Conservation (phyloP, 495 filamentous ascomycete genomes). For the Penicillium canariense region DNA sequence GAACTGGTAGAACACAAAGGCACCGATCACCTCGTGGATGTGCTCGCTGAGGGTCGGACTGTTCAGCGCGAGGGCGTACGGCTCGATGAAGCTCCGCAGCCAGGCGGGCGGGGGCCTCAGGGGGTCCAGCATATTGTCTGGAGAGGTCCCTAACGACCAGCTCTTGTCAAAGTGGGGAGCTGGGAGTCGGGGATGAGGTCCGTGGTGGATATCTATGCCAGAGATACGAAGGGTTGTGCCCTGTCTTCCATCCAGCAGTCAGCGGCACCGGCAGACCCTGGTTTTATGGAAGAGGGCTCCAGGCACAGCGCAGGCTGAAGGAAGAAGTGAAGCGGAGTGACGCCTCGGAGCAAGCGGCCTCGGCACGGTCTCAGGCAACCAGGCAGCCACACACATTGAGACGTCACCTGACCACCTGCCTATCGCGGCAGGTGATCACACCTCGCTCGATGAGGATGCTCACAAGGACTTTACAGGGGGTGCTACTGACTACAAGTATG, state of each 20-base stretch:
- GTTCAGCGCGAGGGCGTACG: slow-evolving; percentile 48
- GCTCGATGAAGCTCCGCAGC: slow-evolving; percentile 40
- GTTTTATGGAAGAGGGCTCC: slow-evolving; percentile 10
- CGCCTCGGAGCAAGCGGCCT: slow-evolving; percentile 16
- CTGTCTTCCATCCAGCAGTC: slow-evolving; percentile 14
- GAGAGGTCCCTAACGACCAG: slow-evolving; percentile 7
- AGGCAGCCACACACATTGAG: slow-evolving; percentile 24
- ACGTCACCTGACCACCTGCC: slow-evolving; percentile 19
- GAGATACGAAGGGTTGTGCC: slow-evolving; percentile 4
- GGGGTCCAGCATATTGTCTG: slow-evolving; percentile 44
- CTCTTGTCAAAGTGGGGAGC: slow-evolving; percentile 22
- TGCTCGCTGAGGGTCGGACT: slow-evolving; percentile 77
- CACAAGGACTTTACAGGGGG: not conserved
- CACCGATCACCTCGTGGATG: slow-evolving; percentile 80
- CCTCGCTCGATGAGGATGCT: not conserved
- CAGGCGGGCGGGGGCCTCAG: slow-evolving; percentile 46
- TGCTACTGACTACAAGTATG: no score
- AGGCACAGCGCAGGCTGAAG: slow-evolving; percentile 13
- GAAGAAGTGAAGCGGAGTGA: slow-evolving; percentile 10
- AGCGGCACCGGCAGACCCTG: slow-evolving; percentile 5
- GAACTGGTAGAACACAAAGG: slow-evolving; percentile 72
- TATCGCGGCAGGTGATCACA: slow-evolving; percentile 17
- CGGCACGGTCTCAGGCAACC: slow-evolving; percentile 23
- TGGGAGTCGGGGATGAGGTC: slow-evolving; percentile 7
- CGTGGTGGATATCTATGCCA: slow-evolving; percentile 11